These are phyloP conservation scores for Plenodomus biglobosus DNA, from an alignment of 2,329 filamentous ascomycete genomes.

Conservation along the genomic window DNA sequence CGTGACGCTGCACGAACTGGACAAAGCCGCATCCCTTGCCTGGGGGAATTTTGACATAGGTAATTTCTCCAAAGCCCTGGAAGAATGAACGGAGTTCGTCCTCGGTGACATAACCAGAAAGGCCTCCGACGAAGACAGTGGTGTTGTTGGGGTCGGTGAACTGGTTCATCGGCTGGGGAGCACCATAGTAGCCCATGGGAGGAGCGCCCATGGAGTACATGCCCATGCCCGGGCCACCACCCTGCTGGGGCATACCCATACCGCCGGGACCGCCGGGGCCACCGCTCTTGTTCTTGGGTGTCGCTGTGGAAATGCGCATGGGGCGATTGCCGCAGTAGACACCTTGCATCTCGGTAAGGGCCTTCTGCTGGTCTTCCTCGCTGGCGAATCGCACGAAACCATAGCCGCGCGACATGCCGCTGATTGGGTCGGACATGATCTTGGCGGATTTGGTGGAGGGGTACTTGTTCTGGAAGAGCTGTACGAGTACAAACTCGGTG, in stretches of 20 bases:
- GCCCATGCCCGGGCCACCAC: slow-evolving; percentile 49
- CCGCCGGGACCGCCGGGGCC: slow-evolving; percentile 56
- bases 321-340: slow-evolving; percentile 98
- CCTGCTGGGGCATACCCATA: slow-evolving; percentile 54
- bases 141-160: slow-evolving; percentile 99
- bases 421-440: slow-evolving; percentile 99
- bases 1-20: slow-evolving; percentile 97
- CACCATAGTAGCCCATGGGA: slow-evolving; percentile 64
- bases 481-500: slow-evolving; percentile 96
- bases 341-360: slow-evolving; percentile 96
- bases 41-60: slow-evolving; percentile 98
- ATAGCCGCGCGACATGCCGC: slow-evolving; percentile 94
- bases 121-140: slow-evolving; percentile 94
- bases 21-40: slow-evolving; percentile 99
- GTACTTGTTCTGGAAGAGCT: slow-evolving; percentile 94
- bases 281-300: slow-evolving; percentile 83
- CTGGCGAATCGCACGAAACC: slow-evolving; percentile 97
- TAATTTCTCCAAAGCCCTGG: slow-evolving; percentile 99
- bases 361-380: slow-evolving; percentile 93
- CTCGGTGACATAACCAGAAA: slow-evolving; percentile 97
- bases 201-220: slow-evolving; percentile 72
- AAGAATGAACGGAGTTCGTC: slow-evolving; percentile 99
- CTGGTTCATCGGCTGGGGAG: slow-evolving; percentile 91
- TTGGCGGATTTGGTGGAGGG: slow-evolving; percentile 98
- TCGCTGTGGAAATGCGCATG: slow-evolving; percentile 97